Conservation (phyloP, 805 yeast species). For the Metschnikowia arizonensis region DNA sequence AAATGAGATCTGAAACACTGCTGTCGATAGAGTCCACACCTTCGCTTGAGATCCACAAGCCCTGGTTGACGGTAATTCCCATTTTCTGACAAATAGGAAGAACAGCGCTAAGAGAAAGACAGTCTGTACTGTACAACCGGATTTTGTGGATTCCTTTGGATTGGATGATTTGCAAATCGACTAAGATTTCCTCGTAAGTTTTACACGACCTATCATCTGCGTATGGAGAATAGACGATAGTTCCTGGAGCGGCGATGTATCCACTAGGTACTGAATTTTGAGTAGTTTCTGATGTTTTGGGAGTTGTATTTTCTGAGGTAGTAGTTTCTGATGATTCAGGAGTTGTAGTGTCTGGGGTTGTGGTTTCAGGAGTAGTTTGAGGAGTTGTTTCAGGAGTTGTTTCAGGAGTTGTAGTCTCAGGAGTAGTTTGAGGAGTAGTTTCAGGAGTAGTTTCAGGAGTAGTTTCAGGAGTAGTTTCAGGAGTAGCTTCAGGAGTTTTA, state of each 20-base stretch:
- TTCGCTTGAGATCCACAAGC: constrained; percentile 67
- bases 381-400: too few species aligned
- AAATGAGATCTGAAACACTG: constrained; percentile 51
- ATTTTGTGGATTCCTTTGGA: constrained; percentile 60
- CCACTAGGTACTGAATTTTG: too few species aligned
- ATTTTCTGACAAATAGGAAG: constrained; percentile 53
- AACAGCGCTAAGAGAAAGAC: constrained; percentile 62
- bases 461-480: not conserved
- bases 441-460: not conserved
- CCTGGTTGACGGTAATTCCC: constrained; percentile 78
- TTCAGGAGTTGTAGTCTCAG: not conserved
- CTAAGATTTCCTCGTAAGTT: constrained; percentile 44
- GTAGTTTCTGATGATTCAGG: too few species aligned
- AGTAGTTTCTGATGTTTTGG: too few species aligned
- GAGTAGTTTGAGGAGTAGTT: not conserved
- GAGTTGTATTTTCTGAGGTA: too few species aligned
- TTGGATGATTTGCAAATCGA: constrained; percentile 57
- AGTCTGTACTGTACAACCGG: constrained; percentile 86
- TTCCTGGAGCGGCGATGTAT: constrained; percentile 43
- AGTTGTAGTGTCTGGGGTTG: too few species aligned
- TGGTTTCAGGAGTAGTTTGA: too few species aligned
- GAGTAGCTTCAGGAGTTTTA: constrained; percentile 11
- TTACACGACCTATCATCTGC: constrained; percentile 66
- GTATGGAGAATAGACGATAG: constrained; percentile 79
- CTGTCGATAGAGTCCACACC: constrained; percentile 71